A percentile compares a stretch with the other conserved stretches of the same genome.
Conservation (phyloP, 306 rosid genomes). For the Luffa acutangula region DNA sequence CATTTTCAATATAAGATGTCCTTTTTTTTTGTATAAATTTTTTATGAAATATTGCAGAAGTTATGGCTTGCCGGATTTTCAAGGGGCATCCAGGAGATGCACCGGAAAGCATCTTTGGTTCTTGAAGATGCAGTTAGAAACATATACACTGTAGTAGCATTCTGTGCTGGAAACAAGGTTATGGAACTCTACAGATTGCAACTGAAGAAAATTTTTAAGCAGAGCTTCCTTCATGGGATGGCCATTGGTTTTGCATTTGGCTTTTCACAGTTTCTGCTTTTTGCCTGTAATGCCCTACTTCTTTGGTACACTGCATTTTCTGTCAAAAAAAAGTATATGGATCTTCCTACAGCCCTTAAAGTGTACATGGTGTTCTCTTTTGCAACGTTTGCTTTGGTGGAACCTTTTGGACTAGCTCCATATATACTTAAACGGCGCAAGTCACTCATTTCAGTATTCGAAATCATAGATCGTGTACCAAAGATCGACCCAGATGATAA, state of each 20-base stretch:
- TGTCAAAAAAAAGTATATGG: conserved; percentile 24
- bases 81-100: conserved; percentile 99
- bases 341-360: conserved; percentile 66
- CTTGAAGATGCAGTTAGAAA: conserved; percentile 99
- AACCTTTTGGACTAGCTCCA: conserved; percentile 99
- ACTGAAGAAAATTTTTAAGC: conserved; percentile 74
- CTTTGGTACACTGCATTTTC: conserved; percentile 88
- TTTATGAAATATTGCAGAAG: conserved; percentile 51
- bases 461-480: conserved; percentile 90
- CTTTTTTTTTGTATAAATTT: neutral
- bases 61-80: conserved; percentile 99
- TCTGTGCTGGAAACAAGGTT: conserved; percentile 97
- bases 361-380: conserved; percentile 97
- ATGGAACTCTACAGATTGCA: conserved; percentile 97
- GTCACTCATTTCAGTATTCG: conserved; percentile 92
- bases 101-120: conserved; percentile 96
- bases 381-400: conserved; percentile 96
- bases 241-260: conserved; percentile 97
- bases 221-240: conserved; percentile 93
- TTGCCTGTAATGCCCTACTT: conserved; percentile 96
- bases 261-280: conserved; percentile 92
- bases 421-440: conserved; percentile 98
- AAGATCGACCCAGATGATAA: conserved; percentile 95
- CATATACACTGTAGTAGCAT: conserved; percentile 97
- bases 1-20: neutral